These are phyloP conservation scores for Xenoacremonium recifei DNA, from an alignment of 2,329 filamentous ascomycete species.

Conservation along the genomic window DNA sequence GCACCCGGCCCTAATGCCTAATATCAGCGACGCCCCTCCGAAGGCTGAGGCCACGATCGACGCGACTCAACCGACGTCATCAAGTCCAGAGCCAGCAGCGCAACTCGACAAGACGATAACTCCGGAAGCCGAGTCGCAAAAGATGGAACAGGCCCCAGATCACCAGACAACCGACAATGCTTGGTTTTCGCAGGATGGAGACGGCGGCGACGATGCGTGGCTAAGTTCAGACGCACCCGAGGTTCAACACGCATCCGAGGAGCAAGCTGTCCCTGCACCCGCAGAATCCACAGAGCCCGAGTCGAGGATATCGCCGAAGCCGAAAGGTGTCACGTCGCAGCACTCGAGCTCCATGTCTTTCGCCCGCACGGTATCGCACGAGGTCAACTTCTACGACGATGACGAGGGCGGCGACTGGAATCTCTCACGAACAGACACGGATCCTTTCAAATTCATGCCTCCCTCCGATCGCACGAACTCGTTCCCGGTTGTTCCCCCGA, in stretches of 20 bases:
- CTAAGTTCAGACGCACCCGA: slow-evolving; percentile 18
- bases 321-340: slow-evolving; percentile 40
- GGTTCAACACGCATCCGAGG: neutral
- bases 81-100: slow-evolving; percentile 12
- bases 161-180: slow-evolving; percentile 12
- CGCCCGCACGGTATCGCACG: slow-evolving; percentile 61
- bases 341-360: slow-evolving; percentile 63
- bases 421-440: slow-evolving; percentile 49
- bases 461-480: slow-evolving; percentile 60
- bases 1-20: slow-evolving; percentile 42
- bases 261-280: neutral
- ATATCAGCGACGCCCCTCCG: slow-evolving; percentile 23
- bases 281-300: slow-evolving; percentile 2
- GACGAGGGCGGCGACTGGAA: slow-evolving; percentile 62
- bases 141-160: slow-evolving; percentile 4
- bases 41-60: slow-evolving; percentile 16
- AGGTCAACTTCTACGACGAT: slow-evolving; percentile 58
- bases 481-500: slow-evolving; percentile 56
- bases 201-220: slow-evolving; percentile 23
- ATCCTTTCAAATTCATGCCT: slow-evolving; percentile 61
- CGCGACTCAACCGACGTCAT: slow-evolving; percentile 20
- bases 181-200: slow-evolving; percentile 20
- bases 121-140: slow-evolving; percentile 13
- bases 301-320: slow-evolving; percentile 6
- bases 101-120: slow-evolving; percentile 8